Percentiles rank a stretch among this genome's conserved stretches.
Evolutionary conservation across 169 alveolate species (phyloP).

Genomic region (Cryptosporidium xiaoi): DNA sequence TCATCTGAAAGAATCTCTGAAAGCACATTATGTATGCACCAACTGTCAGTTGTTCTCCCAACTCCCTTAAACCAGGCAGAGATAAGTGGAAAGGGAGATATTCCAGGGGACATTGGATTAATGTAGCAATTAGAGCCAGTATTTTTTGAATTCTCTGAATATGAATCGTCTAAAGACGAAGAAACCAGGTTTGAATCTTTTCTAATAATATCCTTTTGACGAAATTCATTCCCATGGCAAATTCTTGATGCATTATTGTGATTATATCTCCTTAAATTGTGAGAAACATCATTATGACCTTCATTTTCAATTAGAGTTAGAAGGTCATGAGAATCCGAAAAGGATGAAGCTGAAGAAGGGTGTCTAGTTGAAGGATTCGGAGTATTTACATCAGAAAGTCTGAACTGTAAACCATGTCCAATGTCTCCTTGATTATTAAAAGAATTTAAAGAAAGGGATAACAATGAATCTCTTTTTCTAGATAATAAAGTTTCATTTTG

Average conservation of each 20-base stretch:
- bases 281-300: not conserved
- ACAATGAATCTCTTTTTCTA: slow-evolving; percentile 1
- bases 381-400: slow-evolving; percentile 8
- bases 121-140: slow-evolving; percentile 22
- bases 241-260: not conserved
- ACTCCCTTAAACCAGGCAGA: slow-evolving; percentile 74
- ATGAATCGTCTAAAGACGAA: slow-evolving; percentile 4
- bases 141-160: not conserved
- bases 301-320: slow-evolving; percentile 18
- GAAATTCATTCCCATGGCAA: not conserved
- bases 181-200: slow-evolving; percentile 1
- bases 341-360: slow-evolving; percentile 40
- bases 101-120: slow-evolving; percentile 57
- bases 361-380: slow-evolving; percentile 53
- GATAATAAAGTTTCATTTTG: slow-evolving; percentile 45
- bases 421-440: slow-evolving; percentile 3
- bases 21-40: slow-evolving; percentile 74
- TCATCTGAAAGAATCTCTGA: slow-evolving; percentile 72
- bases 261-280: not conserved
- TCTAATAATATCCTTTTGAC: not conserved
- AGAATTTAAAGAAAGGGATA: slow-evolving; percentile 40
- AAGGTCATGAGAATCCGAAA: slow-evolving; percentile 34
- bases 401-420: not conserved
- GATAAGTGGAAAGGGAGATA: slow-evolving; percentile 70
- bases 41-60: slow-evolving; percentile 56